Conservation (phyloP, 345 rosid species). For the Eucalyptus tenuipes region DNA sequence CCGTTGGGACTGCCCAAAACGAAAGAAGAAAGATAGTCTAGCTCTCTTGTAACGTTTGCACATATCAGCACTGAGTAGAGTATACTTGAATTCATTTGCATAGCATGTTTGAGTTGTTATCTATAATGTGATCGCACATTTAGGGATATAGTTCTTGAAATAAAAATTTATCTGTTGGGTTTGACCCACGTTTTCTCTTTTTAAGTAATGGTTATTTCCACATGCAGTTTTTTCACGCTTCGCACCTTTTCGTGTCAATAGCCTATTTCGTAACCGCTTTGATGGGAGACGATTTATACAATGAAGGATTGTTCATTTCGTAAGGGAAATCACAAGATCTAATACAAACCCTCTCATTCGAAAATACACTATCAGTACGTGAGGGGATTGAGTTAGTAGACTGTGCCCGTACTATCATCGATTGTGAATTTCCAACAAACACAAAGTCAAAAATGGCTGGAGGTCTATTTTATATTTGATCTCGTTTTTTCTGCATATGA, state of each 20-base stretch:
- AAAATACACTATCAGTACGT: accelerated
- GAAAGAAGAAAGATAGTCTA: not conserved
- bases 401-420: accelerated
- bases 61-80: not conserved
- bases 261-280: too few relatives aligned
- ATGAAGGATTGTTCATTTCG: accelerated
- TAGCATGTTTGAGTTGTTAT: not conserved
- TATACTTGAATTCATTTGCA: not conserved
- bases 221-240: accelerated
- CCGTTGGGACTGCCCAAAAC: not conserved
- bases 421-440: too few relatives aligned
- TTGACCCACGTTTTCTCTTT: too few relatives aligned
- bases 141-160: too few relatives aligned
- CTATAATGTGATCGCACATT: too few relatives aligned
- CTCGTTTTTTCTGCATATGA: too few relatives aligned
- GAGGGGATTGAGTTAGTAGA: accelerated
- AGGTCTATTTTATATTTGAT: too few relatives aligned
- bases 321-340: accelerated
- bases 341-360: accelerated
- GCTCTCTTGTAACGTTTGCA: not conserved
- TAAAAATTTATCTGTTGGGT: too few relatives aligned
- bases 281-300: accelerated
- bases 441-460: too few relatives aligned
- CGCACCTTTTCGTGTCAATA: accelerated
- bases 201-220: accelerated